These are phyloP conservation scores for Santalum album DNA, from an alignment of 164 flowering plant genomes.

Conservation along the genomic window DNA sequence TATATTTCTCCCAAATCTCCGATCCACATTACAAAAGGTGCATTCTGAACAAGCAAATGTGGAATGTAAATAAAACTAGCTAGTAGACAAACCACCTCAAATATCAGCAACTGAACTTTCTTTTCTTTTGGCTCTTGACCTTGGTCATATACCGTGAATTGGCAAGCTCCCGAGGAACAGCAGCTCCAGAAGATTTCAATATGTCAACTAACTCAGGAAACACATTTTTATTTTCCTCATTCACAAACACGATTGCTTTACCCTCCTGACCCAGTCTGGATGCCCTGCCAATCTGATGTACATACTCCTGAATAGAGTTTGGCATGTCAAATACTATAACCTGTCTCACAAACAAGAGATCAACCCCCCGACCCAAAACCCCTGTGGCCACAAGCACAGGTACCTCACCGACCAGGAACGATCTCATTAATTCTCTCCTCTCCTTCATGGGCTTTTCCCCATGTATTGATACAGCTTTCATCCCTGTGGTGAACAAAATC, in stretches of 20 bases:
- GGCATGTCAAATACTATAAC: constrained; percentile 94
- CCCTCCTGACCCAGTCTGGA: constrained; percentile 85
- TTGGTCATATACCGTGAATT: constrained; percentile 39
- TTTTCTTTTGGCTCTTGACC: constrained; percentile 39
- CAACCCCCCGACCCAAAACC: constrained; percentile 75
- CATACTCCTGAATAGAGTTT: constrained; percentile 76
- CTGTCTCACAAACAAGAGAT: constrained; percentile 72
- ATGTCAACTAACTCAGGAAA: constrained; percentile 54
- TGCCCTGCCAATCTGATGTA: constrained; percentile 89
- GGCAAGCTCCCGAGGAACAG: constrained; percentile 69
- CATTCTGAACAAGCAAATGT: too few species aligned
- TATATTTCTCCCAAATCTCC: too few species aligned
- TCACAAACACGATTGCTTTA: constrained; percentile 58
- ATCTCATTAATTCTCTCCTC: constrained; percentile 63
- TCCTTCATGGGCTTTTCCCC: constrained; percentile 91
- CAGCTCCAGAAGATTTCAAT: constrained; percentile 62
- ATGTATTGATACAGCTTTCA: constrained; percentile 68
- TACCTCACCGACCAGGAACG: constrained; percentile 69
- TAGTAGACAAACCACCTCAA: too few species aligned
- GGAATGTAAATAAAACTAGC: too few species aligned
- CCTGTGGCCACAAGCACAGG: constrained; percentile 81
- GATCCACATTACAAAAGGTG: too few species aligned
- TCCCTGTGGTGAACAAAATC: constrained; percentile 48
- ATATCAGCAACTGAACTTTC: constrained; percentile 26
- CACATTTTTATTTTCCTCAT: constrained; percentile 62